Base-by-base conservation (phyloP, 2,329 filamentous ascomycete species). In the Nannizziopsis arthrosporioides region DNA sequence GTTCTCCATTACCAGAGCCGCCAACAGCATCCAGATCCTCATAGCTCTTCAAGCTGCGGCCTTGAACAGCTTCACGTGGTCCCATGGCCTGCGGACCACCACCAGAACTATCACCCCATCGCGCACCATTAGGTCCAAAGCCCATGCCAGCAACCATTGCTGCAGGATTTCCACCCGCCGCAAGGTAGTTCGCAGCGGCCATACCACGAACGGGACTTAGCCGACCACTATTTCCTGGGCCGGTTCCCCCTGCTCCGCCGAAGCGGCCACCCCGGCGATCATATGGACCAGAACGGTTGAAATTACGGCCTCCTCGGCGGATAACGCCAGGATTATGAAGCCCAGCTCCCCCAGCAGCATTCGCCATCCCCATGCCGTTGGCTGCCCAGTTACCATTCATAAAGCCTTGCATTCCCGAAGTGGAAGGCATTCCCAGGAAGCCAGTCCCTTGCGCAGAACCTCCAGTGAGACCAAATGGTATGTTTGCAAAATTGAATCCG, bases 41-140 rank as follows among this genome's bases (percentile, higher is more conserved):
- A 63, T 98, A 98, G 65, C 87, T 95, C 75, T 94, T 94, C 55
- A 98, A 70, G 52, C 85, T 94, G 49, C 92, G 80, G 4, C 92
- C 92, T 56, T 93, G 86, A 0, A 94, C 88, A 9, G 92, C 90
- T 67, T 96, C 89, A 15, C 85, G 78, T 15, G 92, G 90, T 0
- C 88, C 89, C 51, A 89, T 82, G 2, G 84, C 81, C 31, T 71
- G 71, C 47, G 83, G 80, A 18, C 78, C 83, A 35, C 84, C 83
- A 42, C 85, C 84, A 2, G 73, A 73, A 19, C 82, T 83, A 54
- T 87, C 84, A 37, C 83, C 82, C 76, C 82, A 85, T 55, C 80
- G 73, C 31, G 78, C 78, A 49, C 69, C 61, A 51, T 70, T 57
- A 55, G 60, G 55, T 15, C 63, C 66, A 18, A 66, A 67, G 3